Evolutionary conservation across 176 grass and related monocot genomes (phyloP).

Genomic region (Saccharum spontaneum): DNA sequence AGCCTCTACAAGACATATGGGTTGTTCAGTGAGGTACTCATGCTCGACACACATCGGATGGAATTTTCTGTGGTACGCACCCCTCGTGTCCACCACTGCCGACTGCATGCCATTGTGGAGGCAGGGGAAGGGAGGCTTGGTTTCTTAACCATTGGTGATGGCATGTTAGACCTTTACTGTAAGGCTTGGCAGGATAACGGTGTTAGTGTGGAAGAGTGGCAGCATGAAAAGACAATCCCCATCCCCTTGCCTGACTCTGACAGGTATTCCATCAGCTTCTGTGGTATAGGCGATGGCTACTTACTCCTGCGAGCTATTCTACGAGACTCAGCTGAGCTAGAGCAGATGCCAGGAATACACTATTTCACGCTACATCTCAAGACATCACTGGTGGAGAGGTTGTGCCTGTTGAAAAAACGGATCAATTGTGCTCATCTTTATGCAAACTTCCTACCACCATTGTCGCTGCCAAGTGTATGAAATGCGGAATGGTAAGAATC

Average conservation of each 20-base stretch:
- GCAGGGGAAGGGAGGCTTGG: constrained; percentile 15
- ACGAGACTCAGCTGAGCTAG: too few species aligned
- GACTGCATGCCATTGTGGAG: background rate
- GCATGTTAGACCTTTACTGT: background rate
- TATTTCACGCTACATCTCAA: too few species aligned
- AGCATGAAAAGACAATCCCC: background rate
- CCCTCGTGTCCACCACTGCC: background rate
- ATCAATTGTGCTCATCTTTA: too few species aligned
- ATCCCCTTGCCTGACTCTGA: background rate
- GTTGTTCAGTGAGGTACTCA: background rate
- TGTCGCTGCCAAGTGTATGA: too few species aligned
- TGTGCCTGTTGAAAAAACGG: too few species aligned
- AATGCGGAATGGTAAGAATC: too few species aligned
- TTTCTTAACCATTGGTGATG: background rate
- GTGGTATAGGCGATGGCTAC: too few species aligned
- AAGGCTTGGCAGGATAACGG: background rate
- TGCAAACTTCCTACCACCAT: too few species aligned
- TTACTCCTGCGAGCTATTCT: too few species aligned
- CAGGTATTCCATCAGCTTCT: background rate
- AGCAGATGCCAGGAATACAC: too few species aligned
- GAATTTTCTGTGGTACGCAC: background rate
- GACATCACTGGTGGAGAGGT: too few species aligned
- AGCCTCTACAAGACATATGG: background rate
- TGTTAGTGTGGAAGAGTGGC: background rate
- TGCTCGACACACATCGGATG: constrained; percentile 19